Conservation (phyloP, 108 stramenopile species). For the Pseudonitzschia multiseries region DNA sequence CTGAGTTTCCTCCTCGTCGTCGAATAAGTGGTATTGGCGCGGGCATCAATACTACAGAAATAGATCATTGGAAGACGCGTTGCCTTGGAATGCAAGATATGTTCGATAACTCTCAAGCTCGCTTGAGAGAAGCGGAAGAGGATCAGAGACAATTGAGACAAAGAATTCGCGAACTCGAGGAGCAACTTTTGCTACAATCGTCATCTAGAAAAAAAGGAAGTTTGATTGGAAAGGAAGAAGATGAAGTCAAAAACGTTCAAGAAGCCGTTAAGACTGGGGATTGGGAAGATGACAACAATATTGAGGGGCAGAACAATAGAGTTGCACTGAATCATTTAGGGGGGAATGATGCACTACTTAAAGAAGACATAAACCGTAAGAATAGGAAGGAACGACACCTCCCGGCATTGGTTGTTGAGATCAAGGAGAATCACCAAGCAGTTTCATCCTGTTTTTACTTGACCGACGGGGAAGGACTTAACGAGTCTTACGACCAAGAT, state of each 20-base stretch:
- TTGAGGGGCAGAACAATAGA: slow-evolving; percentile 1
- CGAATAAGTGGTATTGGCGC: not conserved
- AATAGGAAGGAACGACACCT: slow-evolving; percentile 2
- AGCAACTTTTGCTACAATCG: slow-evolving; percentile 24
- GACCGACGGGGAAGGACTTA: slow-evolving; percentile 36
- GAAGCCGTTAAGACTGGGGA: not conserved
- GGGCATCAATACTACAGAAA: not conserved
- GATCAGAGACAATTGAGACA: slow-evolving; percentile 33
- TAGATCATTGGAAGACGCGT: slow-evolving; percentile 32
- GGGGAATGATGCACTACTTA: not conserved
- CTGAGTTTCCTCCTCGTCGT: not conserved
- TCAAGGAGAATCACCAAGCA: slow-evolving; percentile 10
- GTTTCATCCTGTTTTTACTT: slow-evolving; percentile 27
- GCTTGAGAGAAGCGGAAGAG: slow-evolving; percentile 33
- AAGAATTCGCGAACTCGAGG: slow-evolving; percentile 28
- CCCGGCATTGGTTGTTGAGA: not conserved
- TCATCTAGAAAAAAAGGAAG: not conserved
- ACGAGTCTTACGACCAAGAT: slow-evolving; percentile 18
- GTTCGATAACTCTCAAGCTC: slow-evolving; percentile 22
- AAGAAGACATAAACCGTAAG: not conserved
- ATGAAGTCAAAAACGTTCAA: not conserved
- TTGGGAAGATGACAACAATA: not conserved
- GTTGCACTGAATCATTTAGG: not conserved
- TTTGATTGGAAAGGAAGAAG: not conserved
- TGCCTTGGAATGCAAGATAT: slow-evolving; percentile 27